Conservation (phyloP, 305 asterid genomes). For the Fraxinus paxiana region DNA sequence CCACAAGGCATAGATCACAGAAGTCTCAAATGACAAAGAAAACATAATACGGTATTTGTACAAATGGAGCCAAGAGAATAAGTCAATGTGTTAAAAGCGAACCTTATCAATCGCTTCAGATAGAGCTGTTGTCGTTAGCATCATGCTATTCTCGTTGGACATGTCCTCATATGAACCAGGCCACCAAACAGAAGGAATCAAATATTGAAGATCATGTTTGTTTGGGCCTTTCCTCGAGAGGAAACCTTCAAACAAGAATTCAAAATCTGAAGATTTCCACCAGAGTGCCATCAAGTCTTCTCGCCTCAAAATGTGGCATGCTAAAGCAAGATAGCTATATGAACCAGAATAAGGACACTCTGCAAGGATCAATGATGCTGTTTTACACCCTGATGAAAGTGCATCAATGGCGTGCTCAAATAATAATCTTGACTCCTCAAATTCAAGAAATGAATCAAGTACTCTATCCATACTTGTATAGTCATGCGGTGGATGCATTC, state of each 20-base stretch:
- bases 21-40: background rate
- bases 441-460: constrained; percentile 66
- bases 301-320: constrained; percentile 76
- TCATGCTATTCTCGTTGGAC: constrained; percentile 73
- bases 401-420: constrained; percentile 65
- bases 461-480: constrained; percentile 60
- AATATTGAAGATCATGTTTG: constrained; percentile 77
- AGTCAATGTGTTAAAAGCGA: constrained; percentile 15
- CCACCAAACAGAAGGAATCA: constrained; percentile 96
- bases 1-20: constrained; percentile 4
- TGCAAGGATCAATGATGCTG: constrained; percentile 61
- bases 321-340: constrained; percentile 70
- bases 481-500: constrained; percentile 76
- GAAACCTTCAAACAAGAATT: constrained; percentile 73
- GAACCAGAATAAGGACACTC: constrained; percentile 93
- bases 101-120: constrained; percentile 82
- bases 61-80: background rate
- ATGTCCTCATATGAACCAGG: constrained; percentile 82
- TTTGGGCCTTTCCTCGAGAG: constrained; percentile 77
- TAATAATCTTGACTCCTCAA: constrained; percentile 54
- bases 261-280: constrained; percentile 83
- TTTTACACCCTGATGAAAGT: constrained; percentile 74
- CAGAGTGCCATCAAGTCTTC: constrained; percentile 77
- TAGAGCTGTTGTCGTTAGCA: constrained; percentile 75
- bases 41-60: background rate